Evolutionary conservation across 805 yeast genomes (phyloP).

Genomic region (Myxozyma kluyveri): DNA sequence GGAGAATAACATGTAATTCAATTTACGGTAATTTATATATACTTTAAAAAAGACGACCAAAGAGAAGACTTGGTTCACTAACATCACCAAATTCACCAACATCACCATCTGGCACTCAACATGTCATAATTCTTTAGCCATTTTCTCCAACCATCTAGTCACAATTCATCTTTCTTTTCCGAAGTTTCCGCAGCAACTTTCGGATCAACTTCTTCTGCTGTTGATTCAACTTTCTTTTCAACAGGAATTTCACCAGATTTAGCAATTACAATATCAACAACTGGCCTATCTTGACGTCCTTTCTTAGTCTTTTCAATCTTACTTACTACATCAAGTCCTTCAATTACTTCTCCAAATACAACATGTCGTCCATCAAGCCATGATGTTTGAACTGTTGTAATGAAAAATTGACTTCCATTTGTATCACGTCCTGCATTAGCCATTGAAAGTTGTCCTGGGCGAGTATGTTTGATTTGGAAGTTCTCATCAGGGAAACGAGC

Average conservation of each 20-base stretch:
- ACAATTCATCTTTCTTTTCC: slow-evolving; percentile 32
- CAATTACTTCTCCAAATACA: slow-evolving; percentile 89
- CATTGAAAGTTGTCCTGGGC: slow-evolving; percentile 71
- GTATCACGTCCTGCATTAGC: slow-evolving; percentile 69
- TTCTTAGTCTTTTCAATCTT: slow-evolving; percentile 66
- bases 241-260: slow-evolving; percentile 29
- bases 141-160: slow-evolving; percentile 24
- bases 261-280: slow-evolving; percentile 58
- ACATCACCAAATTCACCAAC: no score
- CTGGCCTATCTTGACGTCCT: slow-evolving; percentile 66
- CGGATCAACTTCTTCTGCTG: slow-evolving; percentile 28
- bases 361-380: slow-evolving; percentile 96
- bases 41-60: no score
- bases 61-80: not conserved
- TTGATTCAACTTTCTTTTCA: slow-evolving; percentile 21
- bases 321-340: slow-evolving; percentile 79
- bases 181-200: slow-evolving; percentile 17
- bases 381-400: slow-evolving; percentile 83
- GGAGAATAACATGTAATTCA: no score
- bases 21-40: no score
- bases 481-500: slow-evolving; percentile 73
- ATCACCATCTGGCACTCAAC: slow-evolving; percentile 17
- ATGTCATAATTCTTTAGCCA: slow-evolving; percentile 15
- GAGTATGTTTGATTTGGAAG: slow-evolving; percentile 46
- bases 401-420: slow-evolving; percentile 92